Conservation (phyloP, 2,329 filamentous ascomycete genomes). For the Samsoniella hepiali region DNA sequence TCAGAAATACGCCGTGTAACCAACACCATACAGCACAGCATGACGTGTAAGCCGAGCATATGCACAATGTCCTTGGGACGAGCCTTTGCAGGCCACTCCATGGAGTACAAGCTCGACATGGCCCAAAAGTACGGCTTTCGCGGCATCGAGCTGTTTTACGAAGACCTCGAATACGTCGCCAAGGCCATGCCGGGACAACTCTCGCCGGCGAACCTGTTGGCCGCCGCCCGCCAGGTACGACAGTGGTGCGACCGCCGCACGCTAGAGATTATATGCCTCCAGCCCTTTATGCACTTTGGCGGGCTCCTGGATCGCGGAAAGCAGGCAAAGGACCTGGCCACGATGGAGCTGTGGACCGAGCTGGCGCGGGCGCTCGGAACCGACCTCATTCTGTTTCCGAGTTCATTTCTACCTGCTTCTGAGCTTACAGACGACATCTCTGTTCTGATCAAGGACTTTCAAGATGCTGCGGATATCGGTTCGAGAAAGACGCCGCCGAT, state of each 20-base stretch:
- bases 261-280: constrained; percentile 63
- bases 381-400: constrained; percentile 71
- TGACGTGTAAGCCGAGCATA: constrained; percentile 55
- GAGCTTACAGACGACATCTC: constrained; percentile 45
- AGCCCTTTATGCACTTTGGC: constrained; percentile 77
- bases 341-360: constrained; percentile 67
- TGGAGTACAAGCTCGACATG: constrained; percentile 65
- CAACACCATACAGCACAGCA: background rate
- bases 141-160: constrained; percentile 74
- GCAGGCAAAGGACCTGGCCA: constrained; percentile 55
- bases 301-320: constrained; percentile 62
- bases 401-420: constrained; percentile 58
- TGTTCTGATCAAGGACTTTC: constrained; percentile 61
- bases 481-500: constrained; percentile 51
- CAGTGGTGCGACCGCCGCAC: constrained; percentile 53
- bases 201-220: constrained; percentile 41
- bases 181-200: constrained; percentile 38
- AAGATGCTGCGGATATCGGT: constrained; percentile 63
- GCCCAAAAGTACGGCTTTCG: constrained; percentile 62
- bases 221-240: constrained; percentile 56
- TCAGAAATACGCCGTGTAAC: background rate
- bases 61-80: constrained; percentile 75
- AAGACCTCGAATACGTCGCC: constrained; percentile 66
- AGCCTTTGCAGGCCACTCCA: constrained; percentile 62
- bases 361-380: constrained; percentile 63